Base-by-base conservation (phyloP, 441 rosid genomes). In the Syzygium syzygioides region DNA sequence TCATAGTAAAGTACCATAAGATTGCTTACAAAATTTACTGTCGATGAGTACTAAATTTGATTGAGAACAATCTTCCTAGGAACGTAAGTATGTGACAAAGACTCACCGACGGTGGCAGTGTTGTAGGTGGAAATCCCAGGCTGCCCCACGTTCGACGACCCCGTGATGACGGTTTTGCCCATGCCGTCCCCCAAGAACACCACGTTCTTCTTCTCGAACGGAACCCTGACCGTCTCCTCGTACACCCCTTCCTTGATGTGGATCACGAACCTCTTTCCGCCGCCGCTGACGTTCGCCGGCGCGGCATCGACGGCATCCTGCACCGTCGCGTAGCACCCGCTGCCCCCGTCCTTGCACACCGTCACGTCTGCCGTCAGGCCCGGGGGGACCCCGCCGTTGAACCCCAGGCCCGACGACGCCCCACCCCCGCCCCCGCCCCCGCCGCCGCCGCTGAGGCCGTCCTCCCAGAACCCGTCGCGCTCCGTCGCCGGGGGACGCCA, bases 101-200 rank as follows among this genome's bases (percentile, higher is more conserved):
- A 48, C 87, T 64, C 53, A 86, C 53, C 66, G 18, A 79, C 79
- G 34, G 98, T 96, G 18, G 99, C 99, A 55, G 99, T 91, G 37
- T 94, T 90, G 28, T 90, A 95, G 25, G 99, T 96, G 56, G 94
- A 93, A 80, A 96, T 90, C 23, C 99, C 99, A 3, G 90, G 91
- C 55, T 92, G 96, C 18, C 95, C 97, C 37, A 90, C 96, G 79
- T 91, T 93, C 55, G 89, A 32, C 32, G 98, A 93, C 2, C 99
- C 98, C 5, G 98, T 94, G 87, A 96, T 96, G 37, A 97, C 94
- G 17, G 98, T 95, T 94, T 95, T 95, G n/a, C 99, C 97, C 90
- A 94, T 94, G 32, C 99, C 99, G 37, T 96, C 98, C 0, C 99
- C 99, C 48, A 94, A 79, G 64, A 96, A 94, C 84, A 96, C 99